These are phyloP conservation scores for Austroboletus olivaceoglutinosus DNA, from an alignment of 1,284 basidiomycete species.

Conservation along the genomic window DNA sequence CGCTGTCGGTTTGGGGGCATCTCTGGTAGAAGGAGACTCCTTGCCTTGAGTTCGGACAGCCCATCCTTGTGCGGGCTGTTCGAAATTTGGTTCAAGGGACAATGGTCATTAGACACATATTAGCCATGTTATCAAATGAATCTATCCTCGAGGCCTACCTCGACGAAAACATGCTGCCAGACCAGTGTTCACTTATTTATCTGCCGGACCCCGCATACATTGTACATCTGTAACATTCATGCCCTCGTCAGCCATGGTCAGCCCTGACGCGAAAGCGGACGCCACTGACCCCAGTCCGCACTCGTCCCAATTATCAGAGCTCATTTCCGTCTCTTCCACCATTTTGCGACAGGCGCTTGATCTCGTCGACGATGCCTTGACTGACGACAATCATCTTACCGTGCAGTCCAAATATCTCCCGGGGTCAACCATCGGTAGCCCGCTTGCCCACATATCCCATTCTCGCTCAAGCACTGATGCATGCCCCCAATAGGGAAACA, in stretches of 20 bases:
- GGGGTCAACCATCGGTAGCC: slow-evolving; percentile 76
- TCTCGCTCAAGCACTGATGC: slow-evolving; percentile 1
- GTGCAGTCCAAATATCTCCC: slow-evolving; percentile 66
- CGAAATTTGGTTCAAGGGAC: slow-evolving; percentile 79
- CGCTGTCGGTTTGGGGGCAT: slow-evolving; percentile 38
- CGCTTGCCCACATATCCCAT: not conserved
- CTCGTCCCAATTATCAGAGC: slow-evolving; percentile 41
- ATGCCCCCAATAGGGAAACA: slow-evolving; percentile 61
- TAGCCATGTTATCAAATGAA: slow-evolving; percentile 15
- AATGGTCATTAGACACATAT: slow-evolving; percentile 26
- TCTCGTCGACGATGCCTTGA: slow-evolving; percentile 61
- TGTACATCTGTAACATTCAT: not conserved
- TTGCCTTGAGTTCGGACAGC: slow-evolving; percentile 79
- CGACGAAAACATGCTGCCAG: slow-evolving; percentile 15
- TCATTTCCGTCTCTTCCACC: slow-evolving; percentile 62
- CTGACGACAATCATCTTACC: slow-evolving; percentile 65
- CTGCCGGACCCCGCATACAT: not conserved
- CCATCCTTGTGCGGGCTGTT: slow-evolving; percentile 52
- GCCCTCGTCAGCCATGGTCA: slow-evolving; percentile 23
- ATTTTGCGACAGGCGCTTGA: slow-evolving; percentile 70
- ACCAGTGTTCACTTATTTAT: slow-evolving; percentile 19
- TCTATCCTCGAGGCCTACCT: slow-evolving; percentile 27
- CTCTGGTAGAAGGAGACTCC: slow-evolving; percentile 62
- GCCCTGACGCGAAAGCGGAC: not conserved
- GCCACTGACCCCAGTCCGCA: slow-evolving; percentile 10